Base-by-base conservation (phyloP, 2,329 filamentous ascomycete species). In the Aspergillus fischeri region DNA sequence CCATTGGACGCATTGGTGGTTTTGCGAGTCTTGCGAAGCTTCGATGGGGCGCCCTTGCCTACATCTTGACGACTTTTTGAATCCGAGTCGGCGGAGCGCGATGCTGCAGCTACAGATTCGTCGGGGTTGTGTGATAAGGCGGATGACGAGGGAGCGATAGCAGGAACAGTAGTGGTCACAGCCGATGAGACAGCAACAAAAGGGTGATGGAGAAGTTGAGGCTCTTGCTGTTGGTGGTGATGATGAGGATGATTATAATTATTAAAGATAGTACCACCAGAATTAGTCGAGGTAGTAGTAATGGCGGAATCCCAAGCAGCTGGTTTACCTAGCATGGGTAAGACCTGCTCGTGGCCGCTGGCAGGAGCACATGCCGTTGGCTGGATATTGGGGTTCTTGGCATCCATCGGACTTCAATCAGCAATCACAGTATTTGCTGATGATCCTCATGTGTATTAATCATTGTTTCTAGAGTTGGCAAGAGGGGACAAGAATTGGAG, bases 21-120 rank as follows among this genome's bases (percentile, higher is more conserved):
- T 57, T 72, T 75, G 53, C 70, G 72, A 54, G 69, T 60, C 54
- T 72, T 73, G 63, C 71, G 73, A 20, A 69, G 55, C 54, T 73
- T 73, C 11, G 69, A 61, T 24, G 64, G 42, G 17, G 64, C 63
- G 57, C 66, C 65, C 44, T 60, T 62, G 49, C 57, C 60, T 53
- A 51, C 53, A 57, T 58, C 52, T 48, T 58, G 57, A 35, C 55
- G 58, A 35, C 27, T 11, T 11, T 20, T 56, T 11, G 58, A 28
- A 24, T 63, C 56, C 29, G 27, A 21, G 48, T 50, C 20, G 27
- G 49, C 48, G n/a, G 50, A 20, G 6, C 32, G 27, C 29, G 51
- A 29, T 2, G 32, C 32, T 7, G 32, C 32, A 38, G 14, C 32
- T 25, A 32, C 35, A n/a, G 25, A 14, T 17, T 50, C 35, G 17